Evolutionary conservation across 73 alveolate genomes (phyloP), one percentile per base, ranked within the genome.

Genomic region (Symbiodinium natans): DNA sequence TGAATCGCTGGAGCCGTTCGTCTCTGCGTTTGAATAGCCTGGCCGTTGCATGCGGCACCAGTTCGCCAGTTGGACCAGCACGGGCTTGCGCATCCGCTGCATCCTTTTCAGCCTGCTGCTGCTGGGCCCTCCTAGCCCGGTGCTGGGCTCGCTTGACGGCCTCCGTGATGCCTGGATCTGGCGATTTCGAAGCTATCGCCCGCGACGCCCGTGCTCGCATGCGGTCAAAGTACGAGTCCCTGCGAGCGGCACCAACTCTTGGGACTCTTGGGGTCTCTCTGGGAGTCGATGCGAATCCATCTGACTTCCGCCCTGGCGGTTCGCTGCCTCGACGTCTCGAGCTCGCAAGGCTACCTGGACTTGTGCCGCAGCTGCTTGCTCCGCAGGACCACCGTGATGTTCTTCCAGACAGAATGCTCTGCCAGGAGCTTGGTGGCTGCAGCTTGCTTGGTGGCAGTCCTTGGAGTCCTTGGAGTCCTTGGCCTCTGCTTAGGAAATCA

Each of bases 371-470:
- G 80, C 80, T 63, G 38, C 80, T 63, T 23, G 80, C 80, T 63
- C 38, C 80, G 36, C 27, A 9, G 9, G 80, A 63, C 80, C 80
- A 63, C 38, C 80, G 29, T 36, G 80, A 63, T 11, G 40, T 17
- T 36, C 80, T 63, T 23, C 80, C 36, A 36, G 21, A 27, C 27
- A 63, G 27, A 36, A 63, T 63, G 19, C 80, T 63, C 27, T 63
- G 80, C 80, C 80, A 63, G 80, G 80, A 63, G 80, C 80, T 63
- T 63, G 80, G 80, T n/a, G 80, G 80, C 38, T 63, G 80, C 80
- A 63, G 80, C 80, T 63, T 63, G 80, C 80, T 63, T 9, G 29
- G 80, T 36, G 40, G 80, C 19, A 63, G 40, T 19, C 9, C 36
- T 29, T 25, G 80, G 80, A 23, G 17, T 63, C 36, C n/a, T n/a